Conservation (phyloP, 2,329 filamentous ascomycete genomes). For the Sordariomycetes sp. region DNA sequence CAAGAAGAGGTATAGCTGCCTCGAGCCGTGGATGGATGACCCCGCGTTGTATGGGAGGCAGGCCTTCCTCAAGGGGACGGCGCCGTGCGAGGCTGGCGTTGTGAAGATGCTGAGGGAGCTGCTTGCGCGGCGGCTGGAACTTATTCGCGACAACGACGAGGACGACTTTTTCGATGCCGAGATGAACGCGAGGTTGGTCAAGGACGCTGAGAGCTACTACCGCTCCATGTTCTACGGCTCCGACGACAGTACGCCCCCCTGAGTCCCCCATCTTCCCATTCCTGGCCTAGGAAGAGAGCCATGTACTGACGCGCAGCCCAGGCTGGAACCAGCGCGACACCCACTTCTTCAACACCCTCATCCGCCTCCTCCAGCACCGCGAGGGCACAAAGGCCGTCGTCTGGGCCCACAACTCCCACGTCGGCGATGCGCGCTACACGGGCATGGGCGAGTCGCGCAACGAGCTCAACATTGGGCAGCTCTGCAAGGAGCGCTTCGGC, state of each 20-base stretch:
- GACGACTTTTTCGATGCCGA: slow-evolving; percentile 33
- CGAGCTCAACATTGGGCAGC: slow-evolving; percentile 38
- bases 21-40: slow-evolving; percentile 33
- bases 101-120: slow-evolving; percentile 29
- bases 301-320: too few species aligned
- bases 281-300: too few species aligned
- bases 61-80: slow-evolving; percentile 19
- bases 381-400: slow-evolving; percentile 29
- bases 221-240: slow-evolving; percentile 35
- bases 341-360: slow-evolving; percentile 35
- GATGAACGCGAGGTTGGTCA: slow-evolving; percentile 34
- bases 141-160: slow-evolving; percentile 20
- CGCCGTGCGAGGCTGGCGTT: slow-evolving; percentile 29
- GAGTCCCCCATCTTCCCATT: too few species aligned
- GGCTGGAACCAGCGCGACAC: slow-evolving; percentile 35
- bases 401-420: slow-evolving; percentile 39
- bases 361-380: slow-evolving; percentile 25
- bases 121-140: slow-evolving; percentile 25
- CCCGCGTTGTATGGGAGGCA: slow-evolving; percentile 33
- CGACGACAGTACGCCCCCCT: slow-evolving; percentile 17
- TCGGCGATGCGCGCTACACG: slow-evolving; percentile 38
- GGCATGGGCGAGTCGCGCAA: slow-evolving; percentile 28
- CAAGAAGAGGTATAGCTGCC: slow-evolving; percentile 26
- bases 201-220: slow-evolving; percentile 36
- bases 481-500: slow-evolving; percentile 30